Evolutionary conservation across 176 grass and related monocot species (phyloP).

Genomic region (Carex kokanica): DNA sequence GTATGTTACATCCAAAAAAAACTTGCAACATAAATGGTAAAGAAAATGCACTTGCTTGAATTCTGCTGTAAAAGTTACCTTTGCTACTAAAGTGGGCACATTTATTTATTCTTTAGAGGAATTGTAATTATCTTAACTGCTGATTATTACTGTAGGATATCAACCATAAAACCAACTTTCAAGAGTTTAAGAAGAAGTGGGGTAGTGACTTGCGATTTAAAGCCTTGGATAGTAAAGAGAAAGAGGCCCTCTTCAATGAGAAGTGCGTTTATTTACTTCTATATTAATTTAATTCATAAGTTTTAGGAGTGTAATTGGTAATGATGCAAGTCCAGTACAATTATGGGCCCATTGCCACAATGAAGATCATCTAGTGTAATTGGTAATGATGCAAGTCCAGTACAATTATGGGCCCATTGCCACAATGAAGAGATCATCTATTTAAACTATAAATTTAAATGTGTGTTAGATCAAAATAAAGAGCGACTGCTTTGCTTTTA

Average conservation of each 20-base stretch:
- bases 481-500: neutral
- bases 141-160: conserved; percentile 62
- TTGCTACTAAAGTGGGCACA: neutral
- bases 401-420: too few species aligned
- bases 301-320: neutral
- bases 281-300: conserved; percentile 1
- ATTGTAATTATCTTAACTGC: conserved; percentile 9
- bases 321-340: neutral
- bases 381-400: too few species aligned
- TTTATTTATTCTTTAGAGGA: neutral
- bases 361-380: too few species aligned
- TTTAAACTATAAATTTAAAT: neutral
- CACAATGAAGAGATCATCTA: too few species aligned
- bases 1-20: neutral
- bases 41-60: conserved; percentile 6
- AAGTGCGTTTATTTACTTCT: conserved; percentile 47
- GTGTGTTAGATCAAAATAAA: neutral
- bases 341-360: neutral
- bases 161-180: conserved; percentile 54
- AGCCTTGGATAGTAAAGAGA: conserved; percentile 85
- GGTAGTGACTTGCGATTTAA: conserved; percentile 71
- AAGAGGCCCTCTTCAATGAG: conserved; percentile 72
- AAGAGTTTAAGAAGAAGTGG: conserved; percentile 93
- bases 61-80: neutral
- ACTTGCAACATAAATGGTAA: conserved; percentile 6